phyloP scores from a whole-genome alignment of 78 protist genomes.

The Polysphondylium violaceum region DNA sequence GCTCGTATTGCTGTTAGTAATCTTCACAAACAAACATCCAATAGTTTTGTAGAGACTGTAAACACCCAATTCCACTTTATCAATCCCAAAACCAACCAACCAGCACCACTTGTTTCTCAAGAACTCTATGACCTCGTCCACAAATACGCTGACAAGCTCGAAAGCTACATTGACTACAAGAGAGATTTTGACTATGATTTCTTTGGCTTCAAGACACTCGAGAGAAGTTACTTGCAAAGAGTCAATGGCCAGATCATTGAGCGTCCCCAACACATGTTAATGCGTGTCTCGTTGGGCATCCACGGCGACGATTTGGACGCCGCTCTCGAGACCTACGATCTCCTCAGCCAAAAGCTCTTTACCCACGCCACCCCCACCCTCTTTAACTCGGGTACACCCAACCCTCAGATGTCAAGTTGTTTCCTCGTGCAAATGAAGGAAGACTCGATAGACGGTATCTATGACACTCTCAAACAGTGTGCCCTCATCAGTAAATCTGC shows the following conservation, averaged over 20 bases:
- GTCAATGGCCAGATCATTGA: slow-evolving; percentile 90
- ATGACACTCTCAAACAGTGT: slow-evolving; percentile 96
- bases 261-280: slow-evolving; percentile 99
- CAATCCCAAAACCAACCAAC: slow-evolving; percentile 81
- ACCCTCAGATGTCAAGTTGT: slow-evolving; percentile 97
- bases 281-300: slow-evolving; percentile 98
- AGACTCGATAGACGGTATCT: slow-evolving; percentile 97
- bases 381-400: slow-evolving; percentile 98
- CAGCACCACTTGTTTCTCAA: slow-evolving; percentile 93
- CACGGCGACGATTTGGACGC: slow-evolving; percentile 88
- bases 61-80: slow-evolving; percentile 79
- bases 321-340: slow-evolving; percentile 94
- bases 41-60: slow-evolving; percentile 84
- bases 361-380: slow-evolving; percentile 99
- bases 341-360: slow-evolving; percentile 83
- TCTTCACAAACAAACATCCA: slow-evolving; percentile 95
- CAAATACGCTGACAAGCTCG: slow-evolving; percentile 84
- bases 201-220: slow-evolving; percentile 98
- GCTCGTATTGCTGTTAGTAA: slow-evolving; percentile 96
- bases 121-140: slow-evolving; percentile 75
- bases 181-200: slow-evolving; percentile 96
- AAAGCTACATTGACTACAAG: slow-evolving; percentile 88
- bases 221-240: slow-evolving; percentile 90
- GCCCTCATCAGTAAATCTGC: slow-evolving; percentile 96
- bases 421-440: slow-evolving; percentile 96